Evolutionary conservation across 768 basidiomycete genomes (phyloP).

Genomic region (Podaxis rugospora): DNA sequence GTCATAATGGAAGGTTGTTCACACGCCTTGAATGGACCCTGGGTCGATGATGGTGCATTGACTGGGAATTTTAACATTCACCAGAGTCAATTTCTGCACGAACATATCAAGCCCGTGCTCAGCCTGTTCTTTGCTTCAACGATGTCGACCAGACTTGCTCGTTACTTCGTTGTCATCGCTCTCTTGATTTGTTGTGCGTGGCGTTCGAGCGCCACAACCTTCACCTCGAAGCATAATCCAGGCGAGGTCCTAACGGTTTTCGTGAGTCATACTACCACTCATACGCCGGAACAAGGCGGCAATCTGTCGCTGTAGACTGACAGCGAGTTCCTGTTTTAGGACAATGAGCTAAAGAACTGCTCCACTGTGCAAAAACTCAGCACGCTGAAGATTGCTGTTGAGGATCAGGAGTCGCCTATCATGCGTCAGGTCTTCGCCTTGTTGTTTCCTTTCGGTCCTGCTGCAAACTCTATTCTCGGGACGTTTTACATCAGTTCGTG

Average conservation of each 20-base stretch:
- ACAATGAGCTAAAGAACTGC: conserved; percentile 8
- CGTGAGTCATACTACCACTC: conserved; percentile 14
- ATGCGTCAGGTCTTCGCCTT: conserved; percentile 77
- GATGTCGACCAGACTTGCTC: conserved; percentile 25
- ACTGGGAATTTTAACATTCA: background rate
- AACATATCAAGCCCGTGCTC: background rate
- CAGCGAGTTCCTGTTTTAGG: conserved; percentile 3
- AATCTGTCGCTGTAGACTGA: background rate
- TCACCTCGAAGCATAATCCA: background rate
- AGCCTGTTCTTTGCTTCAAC: background rate
- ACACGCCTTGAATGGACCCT: background rate
- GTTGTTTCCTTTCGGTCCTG: conserved; percentile 89
- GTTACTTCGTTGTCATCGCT: conserved; percentile 32
- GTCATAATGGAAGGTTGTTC: background rate
- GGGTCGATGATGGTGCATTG: background rate
- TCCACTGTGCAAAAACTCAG: conserved; percentile 40
- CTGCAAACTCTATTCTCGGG: conserved; percentile 84
- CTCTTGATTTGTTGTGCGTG: conserved; percentile 32
- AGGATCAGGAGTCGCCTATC: conserved; percentile 63
- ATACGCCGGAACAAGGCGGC: background rate
- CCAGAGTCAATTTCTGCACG: background rate
- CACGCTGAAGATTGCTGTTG: conserved; percentile 55
- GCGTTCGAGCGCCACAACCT: background rate
- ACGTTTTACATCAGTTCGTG: conserved; percentile 98
- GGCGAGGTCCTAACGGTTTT: conserved; percentile 19